A percentile compares a stretch with the other conserved stretches of the same genome.
Evolutionary conservation across 441 rosid species (phyloP).

Genomic region (Adansonia gregorii): DNA sequence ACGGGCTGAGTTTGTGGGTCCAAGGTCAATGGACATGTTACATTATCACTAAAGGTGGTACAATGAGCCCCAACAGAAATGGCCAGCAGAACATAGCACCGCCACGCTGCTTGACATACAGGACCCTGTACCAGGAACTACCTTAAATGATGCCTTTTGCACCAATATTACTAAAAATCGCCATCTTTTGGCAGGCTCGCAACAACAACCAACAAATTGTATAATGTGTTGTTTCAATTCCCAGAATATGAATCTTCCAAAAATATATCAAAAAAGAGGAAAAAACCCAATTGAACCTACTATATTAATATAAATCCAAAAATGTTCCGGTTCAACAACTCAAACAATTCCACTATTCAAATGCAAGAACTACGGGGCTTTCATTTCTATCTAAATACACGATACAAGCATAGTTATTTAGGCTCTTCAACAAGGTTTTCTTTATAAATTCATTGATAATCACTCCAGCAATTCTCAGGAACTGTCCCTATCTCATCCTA

Average conservation of each 20-base stretch:
- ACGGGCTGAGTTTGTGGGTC: constrained; percentile 25
- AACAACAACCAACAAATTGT: not conserved
- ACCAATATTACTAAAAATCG: not conserved
- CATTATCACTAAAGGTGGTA: constrained; percentile 17
- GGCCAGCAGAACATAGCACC: constrained; percentile 30
- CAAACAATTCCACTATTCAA: too few species aligned
- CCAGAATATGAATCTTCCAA: not conserved
- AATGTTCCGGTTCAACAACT: not conserved
- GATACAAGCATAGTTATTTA: too few species aligned
- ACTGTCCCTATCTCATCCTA: not conserved
- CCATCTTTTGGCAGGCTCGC: not conserved
- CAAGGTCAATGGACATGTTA: constrained; percentile 9
- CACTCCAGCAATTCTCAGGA: too few species aligned
- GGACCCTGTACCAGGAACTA: constrained; percentile 15
- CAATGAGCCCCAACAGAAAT: constrained; percentile 22
- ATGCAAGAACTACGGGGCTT: too few species aligned
- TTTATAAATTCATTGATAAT: too few species aligned
- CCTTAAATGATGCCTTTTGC: not conserved
- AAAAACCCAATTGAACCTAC: not conserved
- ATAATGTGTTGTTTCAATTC: not conserved
- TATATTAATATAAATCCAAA: not conserved
- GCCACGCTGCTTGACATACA: constrained; percentile 9
- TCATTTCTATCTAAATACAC: too few species aligned
- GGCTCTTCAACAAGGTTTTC: too few species aligned
- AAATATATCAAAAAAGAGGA: not conserved